Percentiles rank a stretch among this genome's conserved stretches.
These are phyloP conservation scores for Pseudogymnoascus sp. DNA, from an alignment of 2,329 filamentous ascomycete genomes.

Conservation along the genomic window DNA sequence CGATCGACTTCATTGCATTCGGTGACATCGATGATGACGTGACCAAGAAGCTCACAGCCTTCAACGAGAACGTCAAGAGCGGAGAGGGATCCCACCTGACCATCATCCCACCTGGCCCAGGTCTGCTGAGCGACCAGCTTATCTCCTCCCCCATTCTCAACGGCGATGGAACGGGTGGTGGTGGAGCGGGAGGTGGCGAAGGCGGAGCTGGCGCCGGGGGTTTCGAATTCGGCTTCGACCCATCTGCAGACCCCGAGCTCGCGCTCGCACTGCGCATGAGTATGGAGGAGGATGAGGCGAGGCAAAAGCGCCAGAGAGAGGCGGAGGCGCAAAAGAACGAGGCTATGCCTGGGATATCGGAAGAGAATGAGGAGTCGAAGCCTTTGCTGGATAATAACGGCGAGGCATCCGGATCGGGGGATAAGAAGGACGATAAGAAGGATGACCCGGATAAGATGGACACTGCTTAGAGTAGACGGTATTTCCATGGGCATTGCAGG, in stretches of 20 bases:
- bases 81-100: conserved; percentile 87
- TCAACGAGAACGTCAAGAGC: conserved; percentile 88
- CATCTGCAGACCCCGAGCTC: conserved; percentile 83
- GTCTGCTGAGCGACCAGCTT: conserved; percentile 86
- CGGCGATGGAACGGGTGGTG: conserved; percentile 61
- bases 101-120: conserved; percentile 81
- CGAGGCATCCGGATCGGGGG: conserved; percentile 53
- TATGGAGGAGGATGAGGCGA: conserved; percentile 94
- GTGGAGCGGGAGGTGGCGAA: conserved; percentile 44
- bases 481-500: conserved; percentile 23
- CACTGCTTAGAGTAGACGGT: conserved; percentile 52
- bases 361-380: conserved; percentile 61
- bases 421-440: conserved; percentile 41
- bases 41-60: conserved; percentile 85
- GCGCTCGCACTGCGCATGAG: conserved; percentile 93
- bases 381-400: conserved; percentile 57
- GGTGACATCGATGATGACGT: conserved; percentile 87
- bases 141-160: conserved; percentile 83
- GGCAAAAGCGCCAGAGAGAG: conserved; percentile 74
- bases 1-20: conserved; percentile 90
- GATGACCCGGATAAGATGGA: conserved; percentile 78
- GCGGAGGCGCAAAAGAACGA: conserved; percentile 61
- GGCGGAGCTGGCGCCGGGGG: conserved; percentile 52
- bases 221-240: conserved; percentile 87
- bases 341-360: conserved; percentile 72